phyloP scores from a whole-genome alignment of 352 stramenopile genomes.

The Phytophthora kernoviae region DNA sequence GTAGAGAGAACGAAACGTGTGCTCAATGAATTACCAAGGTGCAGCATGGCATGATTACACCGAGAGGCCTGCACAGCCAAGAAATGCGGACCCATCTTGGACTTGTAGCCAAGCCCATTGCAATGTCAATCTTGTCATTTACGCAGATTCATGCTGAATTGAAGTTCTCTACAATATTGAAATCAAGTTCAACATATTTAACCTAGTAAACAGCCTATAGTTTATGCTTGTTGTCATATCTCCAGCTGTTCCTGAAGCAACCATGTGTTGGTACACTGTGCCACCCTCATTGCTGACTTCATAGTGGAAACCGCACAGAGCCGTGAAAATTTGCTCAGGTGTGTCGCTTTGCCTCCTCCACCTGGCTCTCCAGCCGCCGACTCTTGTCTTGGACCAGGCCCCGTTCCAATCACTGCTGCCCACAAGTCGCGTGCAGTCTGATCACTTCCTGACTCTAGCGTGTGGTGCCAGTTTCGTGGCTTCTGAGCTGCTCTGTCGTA shows the following conservation, averaged over 20 bases:
- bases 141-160: neutral
- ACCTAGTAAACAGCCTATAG: neutral
- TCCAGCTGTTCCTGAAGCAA: neutral
- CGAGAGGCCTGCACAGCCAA: neutral
- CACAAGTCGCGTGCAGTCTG: neutral
- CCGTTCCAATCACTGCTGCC: neutral
- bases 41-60: neutral
- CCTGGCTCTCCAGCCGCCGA: neutral
- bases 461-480: slow-evolving; percentile 18
- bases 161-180: neutral
- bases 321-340: neutral
- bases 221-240: neutral
- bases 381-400: neutral
- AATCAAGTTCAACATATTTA: neutral
- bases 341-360: no score
- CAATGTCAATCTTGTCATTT: no score
- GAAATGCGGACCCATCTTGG: neutral
- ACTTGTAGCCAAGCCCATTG: neutral
- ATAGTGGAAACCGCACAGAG: neutral
- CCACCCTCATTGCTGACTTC: no score
- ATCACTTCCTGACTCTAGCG: slow-evolving; percentile 9
- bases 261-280: neutral
- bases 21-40: no score
- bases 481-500: slow-evolving; percentile 15
- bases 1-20: no score